phyloP scores from a whole-genome alignment of 169 alveolate species.

The Cryptosporidium viatorum region DNA sequence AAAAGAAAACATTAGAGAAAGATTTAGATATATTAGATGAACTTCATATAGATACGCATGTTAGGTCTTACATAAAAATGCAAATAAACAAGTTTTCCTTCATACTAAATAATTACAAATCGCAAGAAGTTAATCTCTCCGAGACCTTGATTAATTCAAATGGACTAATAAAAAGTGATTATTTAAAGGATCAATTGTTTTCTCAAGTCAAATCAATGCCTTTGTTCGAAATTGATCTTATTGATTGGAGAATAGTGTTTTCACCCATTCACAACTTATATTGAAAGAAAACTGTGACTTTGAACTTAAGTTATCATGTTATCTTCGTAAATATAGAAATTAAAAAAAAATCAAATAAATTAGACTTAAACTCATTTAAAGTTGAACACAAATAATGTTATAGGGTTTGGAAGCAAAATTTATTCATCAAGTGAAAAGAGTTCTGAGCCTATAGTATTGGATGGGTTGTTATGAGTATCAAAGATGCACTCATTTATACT shows the following conservation, averaged over 20 bases:
- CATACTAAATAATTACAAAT: not conserved
- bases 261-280: constrained; percentile 13
- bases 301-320: not conserved
- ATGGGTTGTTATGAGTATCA: not conserved
- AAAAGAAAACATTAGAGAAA: not conserved
- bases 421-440: constrained; percentile 3
- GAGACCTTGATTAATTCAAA: not conserved
- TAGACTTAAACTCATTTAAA: too few species aligned
- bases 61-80: not conserved
- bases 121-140: not conserved
- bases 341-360: too few species aligned
- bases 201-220: not conserved
- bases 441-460: constrained; percentile 24
- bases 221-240: constrained; percentile 19
- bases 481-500: constrained; percentile 42
- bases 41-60: constrained; percentile 1
- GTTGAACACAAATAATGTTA: not conserved
- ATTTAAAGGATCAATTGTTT: not conserved
- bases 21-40: constrained; percentile 33
- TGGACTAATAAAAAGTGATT: not conserved
- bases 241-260: constrained; percentile 33
- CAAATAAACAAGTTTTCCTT: not conserved
- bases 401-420: not conserved
- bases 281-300: not conserved
- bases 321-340: not conserved